Evolutionary conservation across 2,329 filamentous ascomycete species (phyloP), one percentile per base, ranked within the genome.

Genomic region (Hypoxylon sp.): DNA sequence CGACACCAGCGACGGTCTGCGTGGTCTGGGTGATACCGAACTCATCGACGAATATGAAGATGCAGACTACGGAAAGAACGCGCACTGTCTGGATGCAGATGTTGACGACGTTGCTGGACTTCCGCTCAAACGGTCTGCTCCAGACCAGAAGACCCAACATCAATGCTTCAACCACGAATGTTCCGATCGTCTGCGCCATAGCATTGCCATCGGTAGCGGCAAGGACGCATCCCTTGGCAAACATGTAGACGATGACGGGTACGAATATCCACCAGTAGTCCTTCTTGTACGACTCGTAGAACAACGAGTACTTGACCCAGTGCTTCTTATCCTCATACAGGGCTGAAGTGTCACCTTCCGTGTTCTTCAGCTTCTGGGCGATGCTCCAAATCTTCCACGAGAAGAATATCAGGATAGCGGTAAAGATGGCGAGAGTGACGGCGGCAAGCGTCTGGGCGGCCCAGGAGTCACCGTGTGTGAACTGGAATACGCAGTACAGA

Each of bases 231-330:
- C 94, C 94, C 80, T 95, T 95, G 75, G 88, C 89, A 74, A 97
- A 93, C 82, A 94, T 91, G 82, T 98, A 98, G 67, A 93, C 64
- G 73, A 98, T 97, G 64, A 86, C 83, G 0, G 95, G 95, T 13
- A 98, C 85, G 75, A 99, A 98, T 22, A 97, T 80, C 94, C 94
- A 98, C 95, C 95, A 99, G 82, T 94, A 97, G 71, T 89, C 88
- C 78, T 91, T 93, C 81, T 93, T 93, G 84, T 97, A 98, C 71
- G 90, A 90, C 73, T 98, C 95, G 82, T 99, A 99, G 81, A 99
- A 98, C 65, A 97, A 84, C 73, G 92, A 95, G 84, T 99, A 99
- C 81, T 95, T 97, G 76, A 92, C 85, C 94, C 95, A 97, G 41
- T 90, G 89, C 61, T 91, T 87, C 82, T 95, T 96, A 79, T 98